Percentiles rank a stretch among this genome's conserved stretches.
Conservation (phyloP, 2,329 filamentous ascomycete species). For the Pseudogymnoascus sp. region DNA sequence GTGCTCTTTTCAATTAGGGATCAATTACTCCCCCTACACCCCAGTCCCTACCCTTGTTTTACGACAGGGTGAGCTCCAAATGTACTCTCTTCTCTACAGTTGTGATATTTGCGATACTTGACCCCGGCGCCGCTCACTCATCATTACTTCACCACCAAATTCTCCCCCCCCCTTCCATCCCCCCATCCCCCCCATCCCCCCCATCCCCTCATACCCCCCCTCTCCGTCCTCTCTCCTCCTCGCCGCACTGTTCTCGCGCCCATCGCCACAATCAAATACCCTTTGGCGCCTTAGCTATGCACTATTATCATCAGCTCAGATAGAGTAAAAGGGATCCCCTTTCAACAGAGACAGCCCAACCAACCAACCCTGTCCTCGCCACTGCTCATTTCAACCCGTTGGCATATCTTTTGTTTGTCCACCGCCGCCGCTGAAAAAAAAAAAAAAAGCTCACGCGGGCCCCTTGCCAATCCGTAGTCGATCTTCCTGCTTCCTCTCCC, state of each 20-base stretch:
- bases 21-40: background rate
- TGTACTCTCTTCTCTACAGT: background rate
- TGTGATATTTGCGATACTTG: background rate
- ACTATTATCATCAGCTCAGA: background rate
- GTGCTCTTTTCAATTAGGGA: background rate
- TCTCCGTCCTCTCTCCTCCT: background rate
- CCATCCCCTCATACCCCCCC: background rate
- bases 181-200: background rate
- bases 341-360: background rate
- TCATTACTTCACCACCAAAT: background rate
- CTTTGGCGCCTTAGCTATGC: background rate
- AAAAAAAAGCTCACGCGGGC: background rate
- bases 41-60: background rate
- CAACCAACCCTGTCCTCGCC: background rate
- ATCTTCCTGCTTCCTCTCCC: background rate
- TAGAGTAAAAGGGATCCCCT: background rate
- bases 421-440: background rate
- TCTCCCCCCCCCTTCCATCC: background rate
- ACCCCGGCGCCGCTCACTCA: background rate
- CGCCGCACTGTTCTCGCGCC: background rate
- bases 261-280: background rate
- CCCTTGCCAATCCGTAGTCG: background rate
- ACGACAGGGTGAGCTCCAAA: background rate
- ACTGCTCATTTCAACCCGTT: background rate
- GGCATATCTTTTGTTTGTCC: background rate